These are phyloP conservation scores for Knufia fluminis DNA, from an alignment of 2,329 filamentous ascomycete species.

Conservation along the genomic window DNA sequence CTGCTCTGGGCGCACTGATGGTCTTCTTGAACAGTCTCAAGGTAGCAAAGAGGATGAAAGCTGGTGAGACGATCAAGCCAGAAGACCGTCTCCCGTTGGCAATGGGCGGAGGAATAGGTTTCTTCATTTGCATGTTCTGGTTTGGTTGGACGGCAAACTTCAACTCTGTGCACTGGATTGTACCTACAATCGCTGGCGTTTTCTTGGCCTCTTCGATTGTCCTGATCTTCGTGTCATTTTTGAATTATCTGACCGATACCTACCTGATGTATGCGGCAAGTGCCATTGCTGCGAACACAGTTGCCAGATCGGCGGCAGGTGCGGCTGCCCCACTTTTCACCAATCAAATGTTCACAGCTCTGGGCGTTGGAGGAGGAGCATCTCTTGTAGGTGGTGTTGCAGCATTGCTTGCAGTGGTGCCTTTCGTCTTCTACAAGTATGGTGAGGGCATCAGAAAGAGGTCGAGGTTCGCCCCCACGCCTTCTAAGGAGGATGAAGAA, in stretches of 20 bases:
- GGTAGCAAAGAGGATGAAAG: slow-evolving; percentile 14
- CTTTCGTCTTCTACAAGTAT: slow-evolving; percentile 38
- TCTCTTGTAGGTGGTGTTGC: slow-evolving; percentile 39
- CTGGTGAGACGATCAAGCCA: slow-evolving; percentile 13
- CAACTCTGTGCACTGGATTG: slow-evolving; percentile 38
- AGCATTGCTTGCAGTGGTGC: slow-evolving; percentile 35
- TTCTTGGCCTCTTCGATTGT: slow-evolving; percentile 35
- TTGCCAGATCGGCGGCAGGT: slow-evolving; percentile 39
- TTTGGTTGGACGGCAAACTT: slow-evolving; percentile 50
- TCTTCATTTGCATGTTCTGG: slow-evolving; percentile 52
- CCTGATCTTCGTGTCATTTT: slow-evolving; percentile 33
- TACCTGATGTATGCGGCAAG: slow-evolving; percentile 37
- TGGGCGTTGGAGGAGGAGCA: slow-evolving; percentile 41
- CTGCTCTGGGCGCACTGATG: slow-evolving; percentile 33
- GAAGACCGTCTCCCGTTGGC: slow-evolving; percentile 42
- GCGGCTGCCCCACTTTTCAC: slow-evolving; percentile 42
- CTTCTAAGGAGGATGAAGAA: slow-evolving; percentile 5
- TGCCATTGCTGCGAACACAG: slow-evolving; percentile 37
- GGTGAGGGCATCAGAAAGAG: slow-evolving; percentile 31
- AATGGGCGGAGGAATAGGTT: slow-evolving; percentile 41
- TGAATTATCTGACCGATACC: slow-evolving; percentile 37
- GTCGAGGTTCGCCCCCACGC: slow-evolving; percentile 42
- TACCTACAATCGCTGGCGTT: slow-evolving; percentile 37
- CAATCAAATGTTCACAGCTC: slow-evolving; percentile 34
- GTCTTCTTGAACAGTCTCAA: slow-evolving; percentile 20